Percentiles rank a stretch among this genome's conserved stretches.
phyloP scores from a whole-genome alignment of 106 monocot genomes.

The Triglochin maritima region DNA sequence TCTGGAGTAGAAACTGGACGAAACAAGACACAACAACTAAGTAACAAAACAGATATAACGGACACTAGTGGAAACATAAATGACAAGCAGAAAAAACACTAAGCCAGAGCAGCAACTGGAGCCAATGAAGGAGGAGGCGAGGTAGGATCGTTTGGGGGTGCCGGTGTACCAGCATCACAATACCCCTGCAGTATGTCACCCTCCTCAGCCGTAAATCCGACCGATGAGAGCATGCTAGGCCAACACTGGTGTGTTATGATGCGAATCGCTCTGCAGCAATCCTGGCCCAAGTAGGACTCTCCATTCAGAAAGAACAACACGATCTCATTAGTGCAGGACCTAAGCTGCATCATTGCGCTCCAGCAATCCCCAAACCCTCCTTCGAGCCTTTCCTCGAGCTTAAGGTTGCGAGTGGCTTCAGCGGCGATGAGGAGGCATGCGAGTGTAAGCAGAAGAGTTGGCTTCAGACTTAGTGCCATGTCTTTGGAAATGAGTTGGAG shows the following conservation, averaged over 20 bases:
- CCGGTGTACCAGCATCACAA: slow-evolving; percentile 25
- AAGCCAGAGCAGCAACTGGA: not conserved
- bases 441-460: not conserved
- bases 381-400: slow-evolving; percentile 1
- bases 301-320: slow-evolving; percentile 62
- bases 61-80: no score
- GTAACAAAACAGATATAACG: no score
- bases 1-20: no score
- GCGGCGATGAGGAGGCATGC: not conserved
- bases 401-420: not conserved
- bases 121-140: not conserved
- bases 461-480: not conserved
- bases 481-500: not conserved
- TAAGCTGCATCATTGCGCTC: slow-evolving; percentile 40
- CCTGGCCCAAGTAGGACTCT: slow-evolving; percentile 46
- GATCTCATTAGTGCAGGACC: slow-evolving; percentile 58
- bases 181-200: slow-evolving; percentile 49
- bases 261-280: slow-evolving; percentile 60
- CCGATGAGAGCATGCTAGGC: slow-evolving; percentile 47
- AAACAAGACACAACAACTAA: no score
- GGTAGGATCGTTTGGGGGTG: not conserved
- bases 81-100: no score
- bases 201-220: slow-evolving; percentile 60
- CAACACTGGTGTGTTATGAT: slow-evolving; percentile 54
- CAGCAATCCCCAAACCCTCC: slow-evolving; percentile 37